Conservation (phyloP, 2,329 filamentous ascomycete species). For the Pezicula neosporulosa region DNA sequence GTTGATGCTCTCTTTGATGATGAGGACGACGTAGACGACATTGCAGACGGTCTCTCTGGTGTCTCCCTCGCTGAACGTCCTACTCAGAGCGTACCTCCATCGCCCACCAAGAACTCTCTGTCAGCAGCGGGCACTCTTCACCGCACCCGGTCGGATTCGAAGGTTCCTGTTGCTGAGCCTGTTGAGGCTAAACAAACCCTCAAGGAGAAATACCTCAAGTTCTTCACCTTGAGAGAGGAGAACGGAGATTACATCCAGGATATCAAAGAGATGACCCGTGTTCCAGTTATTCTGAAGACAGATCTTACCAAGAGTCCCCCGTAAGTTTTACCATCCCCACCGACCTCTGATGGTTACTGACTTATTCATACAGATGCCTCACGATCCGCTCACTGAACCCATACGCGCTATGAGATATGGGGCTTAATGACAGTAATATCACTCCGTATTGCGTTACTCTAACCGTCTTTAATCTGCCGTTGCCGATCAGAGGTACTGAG, state of each 20-base stretch:
- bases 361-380: constrained; percentile 57
- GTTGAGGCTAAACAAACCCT: constrained; percentile 79
- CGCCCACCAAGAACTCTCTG: constrained; percentile 74
- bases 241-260: constrained; percentile 97
- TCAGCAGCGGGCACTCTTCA: constrained; percentile 67
- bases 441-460: constrained; percentile 1
- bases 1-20: constrained; percentile 96
- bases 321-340: constrained; percentile 58
- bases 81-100: constrained; percentile 92
- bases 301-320: constrained; percentile 98
- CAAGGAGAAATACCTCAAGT: constrained; percentile 93
- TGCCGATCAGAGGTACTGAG: neutral
- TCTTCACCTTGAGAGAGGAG: constrained; percentile 88
- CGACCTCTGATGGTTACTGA: constrained; percentile 32
- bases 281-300: constrained; percentile 98
- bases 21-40: constrained; percentile 75
- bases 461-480: neutral
- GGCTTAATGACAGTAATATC: neutral
- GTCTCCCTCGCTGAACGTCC: constrained; percentile 86
- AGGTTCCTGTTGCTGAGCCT: constrained; percentile 71
- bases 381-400: constrained; percentile 83
- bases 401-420: constrained; percentile 48
- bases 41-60: constrained; percentile 87
- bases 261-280: constrained; percentile 93
- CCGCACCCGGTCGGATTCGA: constrained; percentile 91